Evolutionary conservation across 1,284 basidiomycete genomes (phyloP).

Genomic region (Phellopilus nigrolimitatus): DNA sequence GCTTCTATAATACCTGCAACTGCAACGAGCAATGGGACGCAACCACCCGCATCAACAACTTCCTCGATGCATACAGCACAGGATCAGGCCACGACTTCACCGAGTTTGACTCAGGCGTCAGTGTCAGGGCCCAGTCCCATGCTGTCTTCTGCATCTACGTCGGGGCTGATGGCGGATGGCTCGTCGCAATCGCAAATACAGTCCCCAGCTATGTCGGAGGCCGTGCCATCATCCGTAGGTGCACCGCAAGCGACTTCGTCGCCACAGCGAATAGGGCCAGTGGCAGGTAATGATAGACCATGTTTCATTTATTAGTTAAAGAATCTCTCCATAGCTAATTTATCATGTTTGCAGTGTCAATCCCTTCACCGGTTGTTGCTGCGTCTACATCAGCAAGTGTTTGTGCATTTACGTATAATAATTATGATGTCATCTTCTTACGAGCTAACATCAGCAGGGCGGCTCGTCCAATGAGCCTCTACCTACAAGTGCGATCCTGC

Average conservation of each 20-base stretch:
- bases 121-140: constrained; percentile 61
- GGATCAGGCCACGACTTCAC: constrained; percentile 62
- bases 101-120: constrained; percentile 75
- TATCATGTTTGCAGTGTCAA: constrained; percentile 7
- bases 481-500: not conserved
- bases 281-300: constrained; percentile 46
- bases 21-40: constrained; percentile 24
- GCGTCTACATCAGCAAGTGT: constrained; percentile 21
- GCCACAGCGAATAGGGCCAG: constrained; percentile 38
- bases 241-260: constrained; percentile 54
- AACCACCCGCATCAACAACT: constrained; percentile 30
- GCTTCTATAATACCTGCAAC: constrained; percentile 25
- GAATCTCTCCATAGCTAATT: too few species aligned
- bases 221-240: constrained; percentile 48
- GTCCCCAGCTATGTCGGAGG: constrained; percentile 70
- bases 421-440: constrained; percentile 1
- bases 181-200: constrained; percentile 66
- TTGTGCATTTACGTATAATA: not conserved
- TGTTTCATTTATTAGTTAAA: too few species aligned
- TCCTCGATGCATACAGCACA: constrained; percentile 34
- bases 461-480: constrained; percentile 5
- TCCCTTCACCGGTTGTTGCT: constrained; percentile 14
- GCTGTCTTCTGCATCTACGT: constrained; percentile 69
- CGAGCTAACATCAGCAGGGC: not conserved
- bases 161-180: constrained; percentile 58